Evolutionary conservation across 441 rosid genomes (phyloP).

Genomic region (Pelargonium myrrhifolium): DNA sequence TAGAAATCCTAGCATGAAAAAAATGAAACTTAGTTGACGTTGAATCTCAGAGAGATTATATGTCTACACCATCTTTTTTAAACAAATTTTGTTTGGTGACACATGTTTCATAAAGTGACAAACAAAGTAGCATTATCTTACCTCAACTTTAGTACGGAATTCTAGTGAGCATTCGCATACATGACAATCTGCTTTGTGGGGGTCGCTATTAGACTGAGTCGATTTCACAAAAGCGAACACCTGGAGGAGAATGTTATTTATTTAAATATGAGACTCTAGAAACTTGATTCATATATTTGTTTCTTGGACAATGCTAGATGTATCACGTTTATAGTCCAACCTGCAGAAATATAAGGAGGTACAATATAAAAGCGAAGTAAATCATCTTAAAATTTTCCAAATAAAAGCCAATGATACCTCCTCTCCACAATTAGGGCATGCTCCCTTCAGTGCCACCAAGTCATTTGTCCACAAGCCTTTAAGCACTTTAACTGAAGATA

Average conservation of each 20-base stretch:
- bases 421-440: constrained; percentile 94
- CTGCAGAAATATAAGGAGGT: neutral
- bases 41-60: neutral
- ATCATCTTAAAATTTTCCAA: neutral
- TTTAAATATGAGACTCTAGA: neutral
- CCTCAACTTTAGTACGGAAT: constrained; percentile 84
- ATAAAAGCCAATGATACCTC: neutral
- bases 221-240: constrained; percentile 85
- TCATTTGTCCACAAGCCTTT: constrained; percentile 80
- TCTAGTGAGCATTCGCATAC: constrained; percentile 77
- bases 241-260: constrained; percentile 27
- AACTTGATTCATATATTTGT: neutral
- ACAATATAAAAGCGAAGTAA: neutral
- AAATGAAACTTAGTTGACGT: neutral
- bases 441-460: constrained; percentile 75
- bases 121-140: constrained; percentile 22
- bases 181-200: constrained; percentile 86
- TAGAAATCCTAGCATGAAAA: neutral
- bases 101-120: neutral
- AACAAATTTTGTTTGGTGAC: neutral
- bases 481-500: constrained; percentile 64
- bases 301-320: neutral
- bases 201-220: constrained; percentile 45
- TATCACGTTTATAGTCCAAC: no score
- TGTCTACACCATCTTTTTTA: no score